A percentile compares a stretch with the other conserved stretches of the same genome.
Evolutionary conservation across 2,329 filamentous ascomycete genomes (phyloP).

Genomic region (Trichoderma koningiopsis): DNA sequence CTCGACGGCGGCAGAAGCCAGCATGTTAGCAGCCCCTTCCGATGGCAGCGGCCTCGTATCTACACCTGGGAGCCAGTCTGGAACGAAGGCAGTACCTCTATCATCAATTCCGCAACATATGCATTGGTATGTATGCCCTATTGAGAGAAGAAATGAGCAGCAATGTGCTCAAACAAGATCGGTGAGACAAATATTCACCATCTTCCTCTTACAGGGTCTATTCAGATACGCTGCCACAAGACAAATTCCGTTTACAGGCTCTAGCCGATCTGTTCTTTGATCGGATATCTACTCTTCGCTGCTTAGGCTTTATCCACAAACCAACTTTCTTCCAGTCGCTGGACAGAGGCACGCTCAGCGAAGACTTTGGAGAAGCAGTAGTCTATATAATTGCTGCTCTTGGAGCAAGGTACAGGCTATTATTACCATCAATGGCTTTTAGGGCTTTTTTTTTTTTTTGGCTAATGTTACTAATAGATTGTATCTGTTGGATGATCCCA

Average conservation of each 20-base stretch:
- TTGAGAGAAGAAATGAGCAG: not conserved
- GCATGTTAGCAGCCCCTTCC: not conserved
- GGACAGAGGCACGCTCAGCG: conserved; percentile 14
- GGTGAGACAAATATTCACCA: not conserved
- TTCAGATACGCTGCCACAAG: not conserved
- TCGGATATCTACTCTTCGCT: conserved; percentile 14
- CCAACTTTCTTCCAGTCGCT: conserved; percentile 3
- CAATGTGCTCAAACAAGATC: not conserved
- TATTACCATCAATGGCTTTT: not conserved
- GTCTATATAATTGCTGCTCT: conserved; percentile 16
- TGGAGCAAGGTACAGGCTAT: not conserved
- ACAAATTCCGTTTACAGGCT: not conserved
- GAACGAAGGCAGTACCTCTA: not conserved
- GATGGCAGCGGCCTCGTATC: not conserved
- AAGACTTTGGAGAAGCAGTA: conserved; percentile 13
- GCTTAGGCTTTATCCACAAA: conserved; percentile 11
- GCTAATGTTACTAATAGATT: not conserved
- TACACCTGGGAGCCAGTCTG: not conserved
- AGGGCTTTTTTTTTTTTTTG: too few species aligned
- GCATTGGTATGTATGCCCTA: not conserved
- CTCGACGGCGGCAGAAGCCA: not conserved
- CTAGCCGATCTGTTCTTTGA: conserved; percentile 12
- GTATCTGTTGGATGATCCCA: not conserved
- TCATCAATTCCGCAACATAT: not conserved
- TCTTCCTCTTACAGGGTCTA: not conserved